Base-by-base conservation (phyloP, 2,329 filamentous ascomycete species). In the Xenoacremonium recifei region DNA sequence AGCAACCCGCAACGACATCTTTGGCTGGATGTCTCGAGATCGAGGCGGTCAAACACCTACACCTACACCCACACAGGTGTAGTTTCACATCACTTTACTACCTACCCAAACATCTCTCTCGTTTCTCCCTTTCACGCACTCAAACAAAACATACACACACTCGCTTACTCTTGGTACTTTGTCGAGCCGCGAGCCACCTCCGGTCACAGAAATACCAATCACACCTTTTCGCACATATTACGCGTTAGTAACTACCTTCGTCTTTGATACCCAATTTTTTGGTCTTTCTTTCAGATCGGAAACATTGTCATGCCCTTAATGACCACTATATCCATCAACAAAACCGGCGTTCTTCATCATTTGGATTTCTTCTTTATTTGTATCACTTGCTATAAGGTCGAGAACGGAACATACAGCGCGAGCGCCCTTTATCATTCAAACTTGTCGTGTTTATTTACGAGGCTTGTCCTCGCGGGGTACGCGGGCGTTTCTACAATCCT, bases 1-100 rank as follows among this genome's bases (percentile, higher is more conserved):
- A 35, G 56, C 61, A 16, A 55, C 55, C 21, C 63, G 66, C 35
- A 59, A 60, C 4, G 73, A 76, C 40, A 57, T 76, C 11, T 76
- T 77, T 42, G 68, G 65, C 25, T 77, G 74, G 74, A 76, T 76
- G 58, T 71, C 71, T 4, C 67, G 73, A 50, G 72, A 75, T 40
- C 67, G 73, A 38, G 53, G 59, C 39, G 57, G 55, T n/a, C 55
- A 62, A 37, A 59, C 57, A 30, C 56, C 56, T 29, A 57, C 54
- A n/a, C 53, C 55, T 25, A 37, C 54, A n/a, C 53, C 55, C 21
- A 37, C 55, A 16, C 55, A 51, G 39, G 53, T 55, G 45, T 58
- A 50, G 48, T 33, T 35, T n/a, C 19, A 45, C 29, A 7, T 32
- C 34, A 12, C 29, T n/a, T 20, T 19, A 17, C 20, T 16, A 35